phyloP scores from a whole-genome alignment of 73 alveolate genomes.

The Stentor coeruleus region DNA sequence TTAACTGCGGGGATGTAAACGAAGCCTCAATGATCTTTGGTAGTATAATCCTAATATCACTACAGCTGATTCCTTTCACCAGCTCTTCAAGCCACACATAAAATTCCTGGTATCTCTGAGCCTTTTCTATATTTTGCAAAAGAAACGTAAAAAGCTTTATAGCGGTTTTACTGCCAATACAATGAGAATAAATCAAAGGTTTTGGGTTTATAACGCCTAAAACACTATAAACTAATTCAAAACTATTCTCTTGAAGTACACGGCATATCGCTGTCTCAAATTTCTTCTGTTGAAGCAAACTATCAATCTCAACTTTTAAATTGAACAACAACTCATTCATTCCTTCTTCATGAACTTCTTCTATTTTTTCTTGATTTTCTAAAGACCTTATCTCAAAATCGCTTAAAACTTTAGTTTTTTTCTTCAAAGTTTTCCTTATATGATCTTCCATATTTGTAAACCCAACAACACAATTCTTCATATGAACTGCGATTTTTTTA shows the following conservation, averaged over 20 bases:
- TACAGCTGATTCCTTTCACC: neutral
- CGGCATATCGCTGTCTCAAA: neutral
- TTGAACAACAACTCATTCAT: too few species aligned
- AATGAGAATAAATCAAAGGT: neutral
- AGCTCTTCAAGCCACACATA: neutral
- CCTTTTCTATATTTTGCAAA: neutral
- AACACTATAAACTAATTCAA: neutral
- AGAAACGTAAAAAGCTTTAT: neutral
- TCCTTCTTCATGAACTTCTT: too few species aligned
- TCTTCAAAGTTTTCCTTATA: neutral
- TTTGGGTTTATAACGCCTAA: neutral
- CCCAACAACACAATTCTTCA: neutral
- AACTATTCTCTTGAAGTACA: neutral
- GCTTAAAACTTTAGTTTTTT: neutral
- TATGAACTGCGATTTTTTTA: neutral
- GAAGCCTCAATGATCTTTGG: neutral
- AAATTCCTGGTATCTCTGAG: neutral
- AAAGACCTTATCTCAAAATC: neutral
- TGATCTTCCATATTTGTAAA: neutral
- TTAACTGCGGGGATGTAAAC: neutral
- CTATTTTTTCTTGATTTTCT: neutral
- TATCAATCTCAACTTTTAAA: constrained; percentile 15
- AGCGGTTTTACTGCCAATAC: neutral
- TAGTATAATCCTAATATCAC: neutral
- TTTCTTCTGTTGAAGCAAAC: neutral